These are phyloP conservation scores for Alternaria infectoria DNA, from an alignment of 2,329 filamentous ascomycete species.

Conservation along the genomic window DNA sequence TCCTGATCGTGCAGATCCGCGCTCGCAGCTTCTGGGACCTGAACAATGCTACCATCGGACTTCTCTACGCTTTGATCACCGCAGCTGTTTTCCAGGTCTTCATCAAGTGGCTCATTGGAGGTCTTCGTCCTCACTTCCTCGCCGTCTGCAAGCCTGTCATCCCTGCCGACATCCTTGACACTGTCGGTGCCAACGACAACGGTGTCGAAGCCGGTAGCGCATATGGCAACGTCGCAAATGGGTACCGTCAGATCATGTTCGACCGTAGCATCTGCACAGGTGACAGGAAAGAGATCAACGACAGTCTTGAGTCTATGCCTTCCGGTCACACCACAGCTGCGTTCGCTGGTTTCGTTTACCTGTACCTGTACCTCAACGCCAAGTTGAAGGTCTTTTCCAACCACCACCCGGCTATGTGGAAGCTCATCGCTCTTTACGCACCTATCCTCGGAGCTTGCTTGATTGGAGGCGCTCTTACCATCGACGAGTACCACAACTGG, in stretches of 20 bases:
- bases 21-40: constrained; percentile 60
- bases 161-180: constrained; percentile 43
- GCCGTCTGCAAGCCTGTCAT: constrained; percentile 70
- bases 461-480: constrained; percentile 72
- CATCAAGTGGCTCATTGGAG: constrained; percentile 76
- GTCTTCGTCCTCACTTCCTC: constrained; percentile 68
- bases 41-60: constrained; percentile 73
- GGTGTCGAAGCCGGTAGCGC: constrained; percentile 53
- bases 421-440: constrained; percentile 68
- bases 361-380: constrained; percentile 77
- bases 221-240: constrained; percentile 57
- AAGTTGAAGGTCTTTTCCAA: constrained; percentile 78
- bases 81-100: constrained; percentile 80
- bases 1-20: constrained; percentile 71
- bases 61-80: constrained; percentile 72
- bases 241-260: constrained; percentile 69
- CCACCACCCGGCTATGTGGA: constrained; percentile 77
- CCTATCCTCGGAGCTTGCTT: constrained; percentile 71
- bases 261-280: constrained; percentile 74
- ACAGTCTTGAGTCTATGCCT: constrained; percentile 73
- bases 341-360: constrained; percentile 73
- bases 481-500: constrained; percentile 72
- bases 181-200: constrained; percentile 21
- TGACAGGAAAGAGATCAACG: constrained; percentile 68
- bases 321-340: constrained; percentile 76